Conservation (phyloP, 768 basidiomycete species). For the Strobilomyces confusus region DNA sequence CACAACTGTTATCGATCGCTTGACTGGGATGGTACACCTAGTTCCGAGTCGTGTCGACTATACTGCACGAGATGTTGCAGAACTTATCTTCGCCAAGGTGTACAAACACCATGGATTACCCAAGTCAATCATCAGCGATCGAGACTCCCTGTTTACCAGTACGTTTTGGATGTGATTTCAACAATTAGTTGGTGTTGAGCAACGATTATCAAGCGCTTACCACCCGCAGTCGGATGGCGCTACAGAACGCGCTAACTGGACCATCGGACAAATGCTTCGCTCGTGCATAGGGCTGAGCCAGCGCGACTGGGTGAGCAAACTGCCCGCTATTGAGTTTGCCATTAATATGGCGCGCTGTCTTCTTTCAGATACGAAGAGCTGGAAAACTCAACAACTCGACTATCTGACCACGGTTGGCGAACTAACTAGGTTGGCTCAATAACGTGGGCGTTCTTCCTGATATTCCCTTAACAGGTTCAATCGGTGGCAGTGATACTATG, state of each 20-base stretch:
- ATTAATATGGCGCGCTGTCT: too few species aligned
- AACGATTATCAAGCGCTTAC: background rate
- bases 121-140: background rate
- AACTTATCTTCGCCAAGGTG: background rate
- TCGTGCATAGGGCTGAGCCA: background rate
- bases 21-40: background rate
- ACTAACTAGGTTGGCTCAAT: too few species aligned
- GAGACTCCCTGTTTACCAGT: background rate
- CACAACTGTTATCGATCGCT: background rate
- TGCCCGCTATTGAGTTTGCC: background rate
- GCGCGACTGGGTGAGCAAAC: background rate
- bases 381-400: too few species aligned
- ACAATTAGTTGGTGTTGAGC: background rate
- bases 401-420: too few species aligned
- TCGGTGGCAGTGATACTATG: too few species aligned
- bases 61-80: background rate
- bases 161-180: background rate
- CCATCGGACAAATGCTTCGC: background rate
- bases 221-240: background rate
- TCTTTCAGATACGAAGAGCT: too few species aligned
- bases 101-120: background rate
- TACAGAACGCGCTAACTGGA: background rate
- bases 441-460: too few species aligned
- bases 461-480: too few species aligned
- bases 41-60: background rate